Conservation (phyloP, 768 basidiomycete species). For the Pholiota microspora region DNA sequence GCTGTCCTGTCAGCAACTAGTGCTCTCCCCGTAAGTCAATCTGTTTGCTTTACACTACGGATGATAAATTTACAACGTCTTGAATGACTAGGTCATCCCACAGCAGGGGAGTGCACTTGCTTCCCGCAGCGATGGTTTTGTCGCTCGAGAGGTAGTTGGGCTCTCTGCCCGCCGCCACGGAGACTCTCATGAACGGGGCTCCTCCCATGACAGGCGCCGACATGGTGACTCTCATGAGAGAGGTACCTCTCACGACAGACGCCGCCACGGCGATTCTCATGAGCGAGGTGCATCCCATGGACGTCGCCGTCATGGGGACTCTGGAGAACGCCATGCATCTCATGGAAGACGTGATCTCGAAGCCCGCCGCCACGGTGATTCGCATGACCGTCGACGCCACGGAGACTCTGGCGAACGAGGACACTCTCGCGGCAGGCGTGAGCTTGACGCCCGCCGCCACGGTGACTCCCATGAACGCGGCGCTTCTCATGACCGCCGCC, state of each 20-base stretch:
- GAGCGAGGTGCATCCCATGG: neutral
- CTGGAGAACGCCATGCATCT: neutral
- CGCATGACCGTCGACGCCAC: conserved; percentile 6
- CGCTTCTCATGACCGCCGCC: too few relatives aligned
- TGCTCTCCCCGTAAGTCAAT: neutral
- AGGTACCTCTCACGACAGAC: neutral
- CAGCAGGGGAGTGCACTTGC: neutral
- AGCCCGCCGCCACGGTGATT: conserved; percentile 5
- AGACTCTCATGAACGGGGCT: conserved; percentile 3
- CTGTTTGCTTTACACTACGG: neutral
- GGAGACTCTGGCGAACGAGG: neutral
- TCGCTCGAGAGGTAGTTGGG: neutral
- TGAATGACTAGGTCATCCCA: neutral
- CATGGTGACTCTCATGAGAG: conserved; percentile 14
- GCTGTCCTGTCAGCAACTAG: conserved; percentile 27
- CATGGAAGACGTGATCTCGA: conserved; percentile 9
- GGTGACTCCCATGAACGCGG: conserved; percentile 3
- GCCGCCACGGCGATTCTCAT: neutral
- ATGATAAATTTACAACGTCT: too few relatives aligned
- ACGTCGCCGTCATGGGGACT: conserved; percentile 5
- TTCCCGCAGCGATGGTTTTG: neutral
- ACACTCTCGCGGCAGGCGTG: conserved; percentile 2
- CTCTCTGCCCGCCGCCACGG: conserved; percentile 10
- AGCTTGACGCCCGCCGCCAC: conserved; percentile 12
- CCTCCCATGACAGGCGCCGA: conserved; percentile 9